Evolutionary conservation across 2,329 filamentous ascomycete genomes (phyloP).

Genomic region (Neofusicoccum ribis): DNA sequence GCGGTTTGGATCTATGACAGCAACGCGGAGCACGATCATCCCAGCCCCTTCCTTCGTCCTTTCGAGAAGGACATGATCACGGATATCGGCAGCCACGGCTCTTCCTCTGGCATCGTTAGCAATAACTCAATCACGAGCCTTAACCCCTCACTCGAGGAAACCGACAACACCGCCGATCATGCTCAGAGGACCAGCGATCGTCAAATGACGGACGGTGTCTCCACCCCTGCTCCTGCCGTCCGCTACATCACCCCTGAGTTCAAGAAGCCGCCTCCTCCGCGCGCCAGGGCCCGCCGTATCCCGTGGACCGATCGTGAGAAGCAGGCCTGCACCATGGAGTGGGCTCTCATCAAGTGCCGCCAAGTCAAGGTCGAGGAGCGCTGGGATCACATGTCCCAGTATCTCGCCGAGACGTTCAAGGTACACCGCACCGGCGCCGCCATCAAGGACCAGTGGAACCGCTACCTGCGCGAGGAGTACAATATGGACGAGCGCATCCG

Average conservation of each 20-base stretch:
- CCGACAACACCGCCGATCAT: not conserved
- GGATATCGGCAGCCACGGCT: no score
- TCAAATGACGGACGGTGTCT: no score
- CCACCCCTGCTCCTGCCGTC: no score
- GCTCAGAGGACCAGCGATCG: not conserved
- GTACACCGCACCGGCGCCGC: not conserved
- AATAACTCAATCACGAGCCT: no score
- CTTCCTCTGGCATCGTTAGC: no score
- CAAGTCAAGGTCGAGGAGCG: not conserved
- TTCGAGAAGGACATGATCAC: no score
- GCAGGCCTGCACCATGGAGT: not conserved
- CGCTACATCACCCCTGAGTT: no score
- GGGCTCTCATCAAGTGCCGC: not conserved
- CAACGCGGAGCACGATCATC: not conserved
- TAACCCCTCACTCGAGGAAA: no score
- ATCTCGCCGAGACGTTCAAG: not conserved
- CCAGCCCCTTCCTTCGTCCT: not conserved
- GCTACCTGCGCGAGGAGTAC: not conserved
- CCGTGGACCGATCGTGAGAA: not conserved
- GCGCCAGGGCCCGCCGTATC: not conserved
- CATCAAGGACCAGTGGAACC: not conserved
- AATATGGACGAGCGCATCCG: not conserved
- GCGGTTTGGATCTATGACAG: not conserved
- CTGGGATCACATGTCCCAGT: not conserved
- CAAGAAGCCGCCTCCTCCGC: not conserved